A percentile compares a stretch with the other conserved stretches of the same genome.
phyloP scores from a whole-genome alignment of 345 rosid genomes.

The Hibiscus tridactylites region DNA sequence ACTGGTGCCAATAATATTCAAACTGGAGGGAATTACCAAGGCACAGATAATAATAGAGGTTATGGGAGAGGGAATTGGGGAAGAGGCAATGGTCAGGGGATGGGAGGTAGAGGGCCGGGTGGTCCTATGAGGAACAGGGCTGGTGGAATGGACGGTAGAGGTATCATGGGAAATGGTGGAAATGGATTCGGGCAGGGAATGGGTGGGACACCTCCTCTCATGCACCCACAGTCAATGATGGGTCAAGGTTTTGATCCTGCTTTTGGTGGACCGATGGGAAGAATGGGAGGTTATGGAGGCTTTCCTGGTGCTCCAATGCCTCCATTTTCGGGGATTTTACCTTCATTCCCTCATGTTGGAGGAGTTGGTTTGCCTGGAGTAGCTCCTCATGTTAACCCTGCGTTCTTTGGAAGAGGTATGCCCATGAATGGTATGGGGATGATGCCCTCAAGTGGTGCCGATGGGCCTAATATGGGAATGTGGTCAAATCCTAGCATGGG shows the following conservation, averaged over 20 bases:
- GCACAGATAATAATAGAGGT: slow-evolving; percentile 4
- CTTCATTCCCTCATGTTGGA: neutral
- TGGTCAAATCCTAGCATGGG: slow-evolving; percentile 2
- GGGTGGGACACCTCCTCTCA: slow-evolving; percentile 5
- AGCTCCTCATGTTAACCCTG: slow-evolving; percentile 6
- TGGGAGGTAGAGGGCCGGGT: slow-evolving; percentile 1
- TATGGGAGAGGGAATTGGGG: slow-evolving; percentile 8
- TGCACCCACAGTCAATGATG: slow-evolving; percentile 9
- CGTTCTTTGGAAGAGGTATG: slow-evolving; percentile 5
- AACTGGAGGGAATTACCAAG: slow-evolving; percentile 1
- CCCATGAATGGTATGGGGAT: slow-evolving; percentile 7
- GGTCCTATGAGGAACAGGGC: slow-evolving; percentile 5
- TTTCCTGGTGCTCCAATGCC: neutral
- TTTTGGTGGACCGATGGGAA: neutral
- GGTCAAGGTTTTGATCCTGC: slow-evolving; percentile 6
- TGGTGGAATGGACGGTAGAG: slow-evolving; percentile 9
- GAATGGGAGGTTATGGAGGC: slow-evolving; percentile 3
- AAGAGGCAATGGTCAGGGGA: slow-evolving; percentile 3
- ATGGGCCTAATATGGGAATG: slow-evolving; percentile 7
- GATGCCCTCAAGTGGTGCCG: neutral
- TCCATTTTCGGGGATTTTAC: neutral
- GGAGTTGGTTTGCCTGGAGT: slow-evolving; percentile 7
- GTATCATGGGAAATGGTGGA: slow-evolving; percentile 10
- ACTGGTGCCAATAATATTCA: slow-evolving; percentile 1
- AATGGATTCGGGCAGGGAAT: slow-evolving; percentile 6